Evolutionary conservation across 2,329 filamentous ascomycete species (phyloP).

Genomic region (Colletotrichum cereale): DNA sequence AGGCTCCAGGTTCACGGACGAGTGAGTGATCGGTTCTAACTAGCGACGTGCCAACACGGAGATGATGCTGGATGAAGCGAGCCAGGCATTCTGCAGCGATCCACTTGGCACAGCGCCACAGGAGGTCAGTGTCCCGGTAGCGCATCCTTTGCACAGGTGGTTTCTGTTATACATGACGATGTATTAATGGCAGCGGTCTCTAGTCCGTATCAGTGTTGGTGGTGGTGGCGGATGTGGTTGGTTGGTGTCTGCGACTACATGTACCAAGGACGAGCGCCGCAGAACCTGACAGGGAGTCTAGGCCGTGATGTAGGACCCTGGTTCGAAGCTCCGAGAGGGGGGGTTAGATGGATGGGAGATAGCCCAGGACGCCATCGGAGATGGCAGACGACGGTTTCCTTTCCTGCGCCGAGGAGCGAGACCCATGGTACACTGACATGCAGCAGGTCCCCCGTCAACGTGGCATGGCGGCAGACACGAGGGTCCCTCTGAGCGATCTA

Average conservation of each 20-base stretch:
- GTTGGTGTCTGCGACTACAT: conserved; percentile 3
- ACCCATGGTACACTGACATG: conserved; percentile 36
- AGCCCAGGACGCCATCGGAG: not conserved
- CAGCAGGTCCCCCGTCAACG: conserved; percentile 29
- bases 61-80: conserved; percentile 35
- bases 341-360: not conserved
- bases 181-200: conserved; percentile 17
- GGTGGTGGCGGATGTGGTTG: conserved; percentile 1
- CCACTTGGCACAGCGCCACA: conserved; percentile 36
- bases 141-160: not conserved
- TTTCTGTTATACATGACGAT: conserved; percentile 15
- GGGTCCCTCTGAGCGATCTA: conserved; percentile 11
- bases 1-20: too few relatives aligned
- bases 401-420: conserved; percentile 8
- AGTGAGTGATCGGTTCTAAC: conserved; percentile 7
- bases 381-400: conserved; percentile 25
- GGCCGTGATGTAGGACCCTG: conserved; percentile 7
- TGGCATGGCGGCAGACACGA: conserved; percentile 32
- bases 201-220: conserved; percentile 18
- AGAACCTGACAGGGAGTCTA: conserved; percentile 10
- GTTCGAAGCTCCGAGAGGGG: conserved; percentile 2
- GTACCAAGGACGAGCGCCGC: not conserved
- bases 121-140: conserved; percentile 29
- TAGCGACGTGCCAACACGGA: conserved; percentile 36
- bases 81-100: conserved; percentile 17